Conservation (phyloP, 2,329 filamentous ascomycete species). For the Scedosporium boydii region DNA sequence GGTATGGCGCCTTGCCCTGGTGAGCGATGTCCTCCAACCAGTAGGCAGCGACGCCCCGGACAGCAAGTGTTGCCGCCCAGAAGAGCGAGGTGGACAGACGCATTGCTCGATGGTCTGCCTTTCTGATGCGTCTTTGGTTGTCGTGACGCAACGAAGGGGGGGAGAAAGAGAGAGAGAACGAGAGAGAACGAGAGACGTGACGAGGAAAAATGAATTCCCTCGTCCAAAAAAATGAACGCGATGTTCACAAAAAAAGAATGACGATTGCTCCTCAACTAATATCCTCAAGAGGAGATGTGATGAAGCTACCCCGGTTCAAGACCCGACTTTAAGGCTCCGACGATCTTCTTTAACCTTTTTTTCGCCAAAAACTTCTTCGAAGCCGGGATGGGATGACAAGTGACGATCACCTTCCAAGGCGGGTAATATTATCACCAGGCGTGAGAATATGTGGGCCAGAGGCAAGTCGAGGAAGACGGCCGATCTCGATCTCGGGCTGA, state of each 20-base stretch:
- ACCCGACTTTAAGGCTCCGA: no score
- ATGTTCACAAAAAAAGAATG: no score
- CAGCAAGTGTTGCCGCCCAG: slow-evolving; percentile 8
- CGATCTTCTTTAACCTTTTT: no score
- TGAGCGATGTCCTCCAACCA: slow-evolving; percentile 37
- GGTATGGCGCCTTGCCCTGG: slow-evolving; percentile 37
- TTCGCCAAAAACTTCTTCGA: no score
- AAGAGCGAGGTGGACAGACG: not conserved
- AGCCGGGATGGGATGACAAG: not conserved
- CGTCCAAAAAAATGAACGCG: no score
- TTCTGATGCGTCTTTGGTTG: not conserved
- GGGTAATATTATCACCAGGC: not conserved
- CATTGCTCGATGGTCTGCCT: not conserved
- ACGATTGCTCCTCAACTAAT: no score
- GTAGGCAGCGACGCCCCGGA: slow-evolving; percentile 16
- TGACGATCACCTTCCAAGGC: not conserved
- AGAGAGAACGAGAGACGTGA: no score
- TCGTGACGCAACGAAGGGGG: not conserved
- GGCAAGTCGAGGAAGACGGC: not conserved
- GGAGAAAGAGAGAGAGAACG: not conserved
- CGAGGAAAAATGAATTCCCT: no score
- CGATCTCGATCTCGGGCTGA: not conserved
- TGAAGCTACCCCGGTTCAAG: no score
- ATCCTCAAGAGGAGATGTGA: no score
- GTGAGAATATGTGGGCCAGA: not conserved